Base-by-base conservation (phyloP, 2,329 filamentous ascomycete species). In the Monilinia vaccinii-corymbosi region DNA sequence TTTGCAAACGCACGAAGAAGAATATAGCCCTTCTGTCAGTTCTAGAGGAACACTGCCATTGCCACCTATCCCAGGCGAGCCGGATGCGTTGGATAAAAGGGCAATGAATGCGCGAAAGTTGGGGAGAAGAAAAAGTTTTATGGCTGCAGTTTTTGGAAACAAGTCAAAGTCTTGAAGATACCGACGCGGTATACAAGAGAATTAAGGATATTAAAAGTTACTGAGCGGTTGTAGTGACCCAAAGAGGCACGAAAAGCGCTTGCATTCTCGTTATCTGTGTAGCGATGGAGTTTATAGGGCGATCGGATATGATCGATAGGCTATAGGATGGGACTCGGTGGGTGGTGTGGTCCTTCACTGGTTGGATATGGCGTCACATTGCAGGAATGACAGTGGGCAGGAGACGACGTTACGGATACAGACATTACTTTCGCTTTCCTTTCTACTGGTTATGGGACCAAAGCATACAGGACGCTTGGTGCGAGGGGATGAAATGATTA, bases 81-180 rank as follows among this genome's bases (percentile, higher is more conserved):
- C 63, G 31, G 67, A 63, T 48, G 34, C 48, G 13, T 46, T 64
- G 16, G 66, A 69, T 60, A 50, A 44, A 13, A 66, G 70, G 40
- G 63, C 67, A 13, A 64, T 68, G 38, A 68, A 66, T 59, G 64
- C 55, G 7, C 67, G 68, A 60, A 71, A 68, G 45, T 66, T 77
- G 34, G 73, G 70, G 36, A 71, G 73, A 52, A 75, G 74, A 63
- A 79, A 75, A 68, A 80, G 78, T 64, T 79, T 80, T 48, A 75
- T 79, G 38, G 72, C 76, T 4, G 72, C 71, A 4, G 66, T 80
- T 11, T 79, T 80, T 66, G 71, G 73, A 14, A 72, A 61, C 42
- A 57, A 56, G 46, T 55, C 48, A 55, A 57, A 57, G 48, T 57
- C 38, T 57, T 48, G 45, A 36, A 45, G 23, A 38, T 25, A 25